Conservation (phyloP, 2,329 filamentous ascomycete genomes). For the Hymenoscyphus salicellus region DNA sequence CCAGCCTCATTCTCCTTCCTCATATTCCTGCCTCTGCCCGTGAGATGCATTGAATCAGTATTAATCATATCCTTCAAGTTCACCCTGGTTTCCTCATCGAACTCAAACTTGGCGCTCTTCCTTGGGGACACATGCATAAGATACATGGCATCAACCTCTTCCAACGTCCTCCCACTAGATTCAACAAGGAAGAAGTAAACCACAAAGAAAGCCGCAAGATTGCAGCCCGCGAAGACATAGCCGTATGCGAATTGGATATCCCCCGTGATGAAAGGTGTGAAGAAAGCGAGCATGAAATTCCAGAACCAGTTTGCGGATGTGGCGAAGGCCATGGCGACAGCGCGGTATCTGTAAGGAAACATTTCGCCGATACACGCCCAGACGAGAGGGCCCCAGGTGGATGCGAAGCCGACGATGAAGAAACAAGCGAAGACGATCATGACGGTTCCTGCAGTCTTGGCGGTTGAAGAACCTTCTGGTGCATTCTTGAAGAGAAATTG, state of each 20-base stretch:
- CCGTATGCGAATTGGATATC: slow-evolving; percentile 67
- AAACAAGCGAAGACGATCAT: slow-evolving; percentile 72
- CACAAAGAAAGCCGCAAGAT: slow-evolving; percentile 59
- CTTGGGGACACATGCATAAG: slow-evolving; percentile 39
- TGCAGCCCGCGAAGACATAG: slow-evolving; percentile 73
- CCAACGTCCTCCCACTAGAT: slow-evolving; percentile 41
- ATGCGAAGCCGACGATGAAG: slow-evolving; percentile 70
- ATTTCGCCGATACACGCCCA: slow-evolving; percentile 68
- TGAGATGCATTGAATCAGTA: slow-evolving; percentile 33
- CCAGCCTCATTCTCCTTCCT: slow-evolving; percentile 52
- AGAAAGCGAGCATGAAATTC: slow-evolving; percentile 74
- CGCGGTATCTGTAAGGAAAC: slow-evolving; percentile 62
- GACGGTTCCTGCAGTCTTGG: slow-evolving; percentile 56
- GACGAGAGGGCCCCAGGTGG: slow-evolving; percentile 67
- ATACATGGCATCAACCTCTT: slow-evolving; percentile 32
- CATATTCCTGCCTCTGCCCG: slow-evolving; percentile 17
- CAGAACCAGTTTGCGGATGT: slow-evolving; percentile 58
- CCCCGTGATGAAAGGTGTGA: slow-evolving; percentile 73
- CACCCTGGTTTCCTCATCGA: slow-evolving; percentile 18
- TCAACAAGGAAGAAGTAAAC: slow-evolving; percentile 79
- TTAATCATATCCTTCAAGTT: slow-evolving; percentile 10
- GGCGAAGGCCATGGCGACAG: slow-evolving; percentile 57
- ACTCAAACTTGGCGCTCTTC: slow-evolving; percentile 17
- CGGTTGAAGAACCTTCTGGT: slow-evolving; percentile 47
- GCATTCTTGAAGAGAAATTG: slow-evolving; percentile 54